Conservation (phyloP, 116 monocot species). For the Papilionanthe hybrid region DNA sequence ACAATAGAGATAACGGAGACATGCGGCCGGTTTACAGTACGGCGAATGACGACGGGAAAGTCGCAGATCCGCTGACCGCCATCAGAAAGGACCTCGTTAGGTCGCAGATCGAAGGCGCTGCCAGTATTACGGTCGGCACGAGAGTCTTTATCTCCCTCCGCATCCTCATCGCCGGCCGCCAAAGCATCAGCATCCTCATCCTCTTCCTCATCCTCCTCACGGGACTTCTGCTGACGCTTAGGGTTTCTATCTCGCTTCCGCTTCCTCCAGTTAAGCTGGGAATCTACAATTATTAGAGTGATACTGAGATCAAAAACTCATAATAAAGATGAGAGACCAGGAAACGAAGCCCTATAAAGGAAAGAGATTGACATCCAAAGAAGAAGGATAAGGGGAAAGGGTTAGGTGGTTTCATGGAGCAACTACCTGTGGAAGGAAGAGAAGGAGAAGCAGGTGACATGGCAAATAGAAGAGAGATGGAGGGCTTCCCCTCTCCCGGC, state of each 20-base stretch:
- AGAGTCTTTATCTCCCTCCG: constrained; percentile 15
- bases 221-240: constrained; percentile 24
- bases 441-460: constrained; percentile 44
- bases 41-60: constrained; percentile 58
- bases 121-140: constrained; percentile 13
- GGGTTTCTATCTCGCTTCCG: constrained; percentile 45
- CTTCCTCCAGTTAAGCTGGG: constrained; percentile 60
- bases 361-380: neutral
- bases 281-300: constrained; percentile 24
- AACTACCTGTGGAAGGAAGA: constrained; percentile 14
- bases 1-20: constrained; percentile 61
- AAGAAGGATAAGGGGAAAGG: neutral
- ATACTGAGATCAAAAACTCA: neutral
- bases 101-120: constrained; percentile 40
- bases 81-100: constrained; percentile 56
- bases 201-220: constrained; percentile 49
- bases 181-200: constrained; percentile 18
- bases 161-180: constrained; percentile 14
- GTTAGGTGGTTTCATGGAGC: neutral
- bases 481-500: neutral
- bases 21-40: constrained; percentile 57
- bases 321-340: neutral
- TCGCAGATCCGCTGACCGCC: constrained; percentile 52
- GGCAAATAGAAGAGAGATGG: neutral
- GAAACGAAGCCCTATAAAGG: constrained; percentile 18